Percentiles rank a stretch among this genome's conserved stretches.
These are phyloP conservation scores for Xylaria sp. DNA, from an alignment of 2,329 filamentous ascomycete species.

Conservation along the genomic window DNA sequence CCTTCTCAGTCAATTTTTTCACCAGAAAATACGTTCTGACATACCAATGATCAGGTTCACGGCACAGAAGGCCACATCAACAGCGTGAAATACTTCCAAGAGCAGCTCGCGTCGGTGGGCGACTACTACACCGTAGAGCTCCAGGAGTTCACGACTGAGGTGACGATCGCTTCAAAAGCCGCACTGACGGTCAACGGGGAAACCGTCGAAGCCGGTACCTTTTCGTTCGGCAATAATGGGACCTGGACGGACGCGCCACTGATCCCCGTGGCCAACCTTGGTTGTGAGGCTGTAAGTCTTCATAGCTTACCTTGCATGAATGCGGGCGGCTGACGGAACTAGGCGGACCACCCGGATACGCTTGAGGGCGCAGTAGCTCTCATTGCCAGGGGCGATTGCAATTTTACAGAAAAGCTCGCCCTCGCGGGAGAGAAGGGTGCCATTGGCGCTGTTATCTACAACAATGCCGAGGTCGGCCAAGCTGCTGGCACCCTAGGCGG, in stretches of 20 bases:
- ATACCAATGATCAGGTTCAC: conserved; percentile 28
- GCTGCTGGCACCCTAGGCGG: conserved; percentile 55
- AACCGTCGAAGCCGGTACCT: conserved; percentile 35
- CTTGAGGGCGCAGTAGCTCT: conserved; percentile 57
- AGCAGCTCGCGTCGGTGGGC: conserved; percentile 39
- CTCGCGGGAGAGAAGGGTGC: conserved; percentile 59
- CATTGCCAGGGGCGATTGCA: conserved; percentile 57
- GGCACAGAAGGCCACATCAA: conserved; percentile 40
- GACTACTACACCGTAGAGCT: conserved; percentile 39
- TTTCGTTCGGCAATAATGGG: conserved; percentile 42
- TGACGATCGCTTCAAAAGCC: conserved; percentile 25
- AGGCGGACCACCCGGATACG: conserved; percentile 50
- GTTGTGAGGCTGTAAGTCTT: conserved; percentile 44
- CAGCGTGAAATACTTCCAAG: conserved; percentile 39
- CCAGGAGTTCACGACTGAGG: conserved; percentile 35
- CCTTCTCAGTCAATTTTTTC: conserved; percentile 2
- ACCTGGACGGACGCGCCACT: conserved; percentile 44
- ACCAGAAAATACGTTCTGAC: conserved; percentile 8
- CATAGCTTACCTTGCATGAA: not conserved
- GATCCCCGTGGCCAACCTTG: conserved; percentile 50
- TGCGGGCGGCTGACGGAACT: not conserved
- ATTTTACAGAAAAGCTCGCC: conserved; percentile 58
- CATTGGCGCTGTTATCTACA: conserved; percentile 58
- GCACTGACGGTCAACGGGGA: conserved; percentile 28
- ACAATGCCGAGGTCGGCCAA: conserved; percentile 52